Base-by-base conservation (phyloP, 352 stramenopile species). In the Discostella stelligera region DNA sequence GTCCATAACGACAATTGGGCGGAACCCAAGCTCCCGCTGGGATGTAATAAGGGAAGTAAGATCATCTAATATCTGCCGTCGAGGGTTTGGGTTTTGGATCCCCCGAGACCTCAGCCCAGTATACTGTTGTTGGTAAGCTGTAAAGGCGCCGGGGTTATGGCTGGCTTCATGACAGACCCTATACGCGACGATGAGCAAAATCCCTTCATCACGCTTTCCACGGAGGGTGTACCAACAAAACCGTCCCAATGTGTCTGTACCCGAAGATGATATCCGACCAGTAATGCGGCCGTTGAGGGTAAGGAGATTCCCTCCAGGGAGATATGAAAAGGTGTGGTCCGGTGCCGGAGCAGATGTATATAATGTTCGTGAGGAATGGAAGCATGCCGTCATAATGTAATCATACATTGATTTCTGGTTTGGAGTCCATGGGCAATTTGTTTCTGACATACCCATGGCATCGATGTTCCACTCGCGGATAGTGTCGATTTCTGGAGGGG, bases 1-100 rank as follows among this genome's bases (percentile, higher is more conserved):
- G 56, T 79, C 71, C 30, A 79, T 52, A 56, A 79, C 62, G 6
- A 71, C 6, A 4, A 77, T 59, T 8, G 69, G 61, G 21, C 44
- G 20, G 23, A 49, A 71, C 7, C 58, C 58, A 7, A 50, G 13
- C 2, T 21, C 4, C 4, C 37, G 0, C 2, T 64, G 32, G 13
- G 52, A n/a, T 0, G 25, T 4, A 1, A 75, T 63, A 0, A 68
- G 16, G 9, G 5, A 21, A 27, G 44, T 21, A 11, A 71, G 27
- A 3, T 56, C 59, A n/a, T 0, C 16, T 2, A 58, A 18, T 3
- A 67, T 25, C 44, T 48, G 27, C 3, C 49, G 3, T 2, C 23
- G 21, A 23, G 53, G 53, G 3, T 44, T 39, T 5, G 54, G 27
- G 14, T 48, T 14, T 3, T 25, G 49, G 20, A 2, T 27, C 27